Conservation (phyloP, 2,329 filamentous ascomycete genomes). For the Aspergillus fischeri region DNA sequence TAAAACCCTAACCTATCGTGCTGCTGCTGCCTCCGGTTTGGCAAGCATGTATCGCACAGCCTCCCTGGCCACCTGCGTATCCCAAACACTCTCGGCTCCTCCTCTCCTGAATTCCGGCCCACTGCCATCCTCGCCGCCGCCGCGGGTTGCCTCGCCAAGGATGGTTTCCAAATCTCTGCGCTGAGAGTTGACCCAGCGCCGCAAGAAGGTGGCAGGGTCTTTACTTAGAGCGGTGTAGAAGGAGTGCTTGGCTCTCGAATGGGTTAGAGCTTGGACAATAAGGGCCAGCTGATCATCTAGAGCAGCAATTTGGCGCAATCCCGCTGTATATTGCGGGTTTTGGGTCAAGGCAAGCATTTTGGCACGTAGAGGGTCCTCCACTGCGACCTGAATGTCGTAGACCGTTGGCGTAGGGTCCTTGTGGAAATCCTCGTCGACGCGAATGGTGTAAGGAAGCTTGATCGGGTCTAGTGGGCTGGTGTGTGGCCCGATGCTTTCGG, state of each 20-base stretch:
- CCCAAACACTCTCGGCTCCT: slow-evolving; percentile 61
- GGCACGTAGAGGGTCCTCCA: slow-evolving; percentile 75
- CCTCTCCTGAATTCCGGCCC: slow-evolving; percentile 44
- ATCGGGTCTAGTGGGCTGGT: slow-evolving; percentile 76
- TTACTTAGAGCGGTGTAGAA: slow-evolving; percentile 76
- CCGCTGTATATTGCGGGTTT: slow-evolving; percentile 65
- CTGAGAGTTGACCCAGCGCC: slow-evolving; percentile 85
- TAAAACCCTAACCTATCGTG: slow-evolving; percentile 16
- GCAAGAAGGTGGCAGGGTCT: slow-evolving; percentile 80
- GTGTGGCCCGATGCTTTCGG: slow-evolving; percentile 74
- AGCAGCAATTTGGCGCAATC: slow-evolving; percentile 69
- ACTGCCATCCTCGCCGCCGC: slow-evolving; percentile 51
- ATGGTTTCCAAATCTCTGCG: slow-evolving; percentile 86
- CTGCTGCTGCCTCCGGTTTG: slow-evolving; percentile 37
- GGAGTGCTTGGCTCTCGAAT: slow-evolving; percentile 83
- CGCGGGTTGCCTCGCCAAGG: slow-evolving; percentile 69
- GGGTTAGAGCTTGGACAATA: slow-evolving; percentile 74
- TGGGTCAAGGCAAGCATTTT: slow-evolving; percentile 63
- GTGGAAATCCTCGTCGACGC: slow-evolving; percentile 81
- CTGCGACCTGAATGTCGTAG: slow-evolving; percentile 81
- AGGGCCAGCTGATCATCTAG: slow-evolving; percentile 84
- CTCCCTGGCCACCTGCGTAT: slow-evolving; percentile 57
- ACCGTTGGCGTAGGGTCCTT: slow-evolving; percentile 71
- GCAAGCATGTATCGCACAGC: slow-evolving; percentile 60
- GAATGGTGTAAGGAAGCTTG: slow-evolving; percentile 85